Evolutionary conservation across 495 filamentous ascomycete genomes (phyloP).

Genomic region (Tricharina praecox): DNA sequence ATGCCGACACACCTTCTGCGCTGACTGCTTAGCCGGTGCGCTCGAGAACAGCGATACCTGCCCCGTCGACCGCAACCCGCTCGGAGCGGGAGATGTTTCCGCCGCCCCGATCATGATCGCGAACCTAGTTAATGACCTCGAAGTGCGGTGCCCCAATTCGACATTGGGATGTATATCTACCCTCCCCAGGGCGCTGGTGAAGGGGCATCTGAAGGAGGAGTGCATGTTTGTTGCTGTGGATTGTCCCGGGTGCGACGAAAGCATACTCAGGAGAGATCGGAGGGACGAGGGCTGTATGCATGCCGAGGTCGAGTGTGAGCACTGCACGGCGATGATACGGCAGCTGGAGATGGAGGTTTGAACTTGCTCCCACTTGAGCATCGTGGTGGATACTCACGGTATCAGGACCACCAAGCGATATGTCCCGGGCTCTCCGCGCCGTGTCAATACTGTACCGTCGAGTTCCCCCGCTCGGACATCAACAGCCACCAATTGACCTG

Average conservation of each 20-base stretch:
- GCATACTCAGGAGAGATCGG: conserved; percentile 33
- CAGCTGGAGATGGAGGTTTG: conserved; percentile 42
- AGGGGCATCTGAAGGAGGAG: conserved; percentile 46
- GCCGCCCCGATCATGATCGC: conserved; percentile 24
- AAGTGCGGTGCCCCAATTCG: conserved; percentile 44
- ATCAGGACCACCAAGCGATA: conserved; percentile 24
- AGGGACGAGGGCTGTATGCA: conserved; percentile 41
- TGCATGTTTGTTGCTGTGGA: conserved; percentile 41
- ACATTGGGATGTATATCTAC: conserved; percentile 39
- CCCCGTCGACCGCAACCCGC: conserved; percentile 25
- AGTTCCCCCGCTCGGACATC: conserved; percentile 35
- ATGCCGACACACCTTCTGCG: conserved; percentile 56
- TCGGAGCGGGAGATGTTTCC: conserved; percentile 16
- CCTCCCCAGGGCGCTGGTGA: conserved; percentile 39
- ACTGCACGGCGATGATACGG: conserved; percentile 39
- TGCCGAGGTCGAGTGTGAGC: conserved; percentile 34
- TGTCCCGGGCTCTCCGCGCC: conserved; percentile 35
- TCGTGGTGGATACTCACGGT: not conserved
- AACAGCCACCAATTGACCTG: conserved; percentile 37
- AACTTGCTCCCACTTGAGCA: not conserved
- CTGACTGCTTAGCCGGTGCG: conserved; percentile 40
- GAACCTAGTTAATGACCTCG: conserved; percentile 44
- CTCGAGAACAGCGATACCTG: conserved; percentile 32
- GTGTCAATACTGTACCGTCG: conserved; percentile 38
- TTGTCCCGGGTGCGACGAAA: conserved; percentile 39